Base-by-base conservation (phyloP, 169 alveolate species). In the Pseudocohnilembus persalinus region DNA sequence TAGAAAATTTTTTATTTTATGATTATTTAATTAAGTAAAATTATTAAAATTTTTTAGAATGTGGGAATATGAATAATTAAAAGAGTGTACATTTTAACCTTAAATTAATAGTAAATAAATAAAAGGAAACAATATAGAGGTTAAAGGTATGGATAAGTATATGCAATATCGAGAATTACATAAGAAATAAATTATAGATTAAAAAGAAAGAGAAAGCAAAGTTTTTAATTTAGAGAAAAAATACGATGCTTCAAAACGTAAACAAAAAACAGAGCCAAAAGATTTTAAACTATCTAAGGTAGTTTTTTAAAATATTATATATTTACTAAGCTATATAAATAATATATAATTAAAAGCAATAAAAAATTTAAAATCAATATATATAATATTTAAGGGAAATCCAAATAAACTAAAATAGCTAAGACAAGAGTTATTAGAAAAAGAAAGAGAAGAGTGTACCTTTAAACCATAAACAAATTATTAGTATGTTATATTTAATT, bases 51-150 rank as follows among this genome's bases (percentile, higher is more conserved):
- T 65, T 29, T 65, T 0, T 81, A 85, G 89, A 79, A 26, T 77
- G 79, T 30, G 79, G 29, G 78, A 86, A 75, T 86, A 86, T 75
- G 82, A 86, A 33, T 82, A 86, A 76, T 73, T 86, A 68, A 86
- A 86, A 79, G 90, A 86, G 31, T 86, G 90, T 28, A 86, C 90
- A 0, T 86, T 86, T 28, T 80, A 86, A 30, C 90, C 90, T 30
- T 65, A 74, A 24, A 63, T 77, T 24, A 86, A 79, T 26, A 86
- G 1, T 79, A 76, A 74, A n/a, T 83, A 86, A 31, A 77, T 80
- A 33, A 73, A 74, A 29, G 74, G 80, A 0, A 72, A 74, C 25
- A 75, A 26, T 25, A 28, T 79, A 64, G 32, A 81, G 31, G 82
- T 86, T 0, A 86, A 72, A 64, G 90, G 90, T 49, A 28, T 86